Evolutionary conservation across 129 eudicot genomes (phyloP).

Genomic region (Flaveria trinervia): DNA sequence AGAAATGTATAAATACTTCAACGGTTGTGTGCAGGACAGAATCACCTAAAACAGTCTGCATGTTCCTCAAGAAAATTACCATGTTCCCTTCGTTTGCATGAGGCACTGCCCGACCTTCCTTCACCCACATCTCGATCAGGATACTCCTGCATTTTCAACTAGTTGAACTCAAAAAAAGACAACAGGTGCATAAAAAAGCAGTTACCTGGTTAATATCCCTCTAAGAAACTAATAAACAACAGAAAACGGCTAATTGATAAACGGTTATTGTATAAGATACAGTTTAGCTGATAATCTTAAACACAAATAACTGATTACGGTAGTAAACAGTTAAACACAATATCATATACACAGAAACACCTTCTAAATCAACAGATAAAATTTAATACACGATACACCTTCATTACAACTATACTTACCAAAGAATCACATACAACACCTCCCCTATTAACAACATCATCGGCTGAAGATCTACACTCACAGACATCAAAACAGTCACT

Average conservation of each 20-base stretch:
- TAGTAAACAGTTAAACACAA: too few relatives aligned
- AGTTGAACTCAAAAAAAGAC: neutral
- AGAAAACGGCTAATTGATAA: neutral
- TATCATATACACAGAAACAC: conserved; percentile 2
- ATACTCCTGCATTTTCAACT: conserved; percentile 32
- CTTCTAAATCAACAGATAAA: neutral
- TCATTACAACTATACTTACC: conserved; percentile 27
- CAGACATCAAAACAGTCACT: conserved; percentile 15
- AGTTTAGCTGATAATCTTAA: neutral
- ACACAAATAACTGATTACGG: neutral
- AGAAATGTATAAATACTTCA: conserved; percentile 21
- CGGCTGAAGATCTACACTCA: conserved; percentile 33
- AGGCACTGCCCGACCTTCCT: conserved; percentile 28
- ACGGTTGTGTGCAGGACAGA: conserved; percentile 4
- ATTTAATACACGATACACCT: neutral
- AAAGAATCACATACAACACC: conserved; percentile 29
- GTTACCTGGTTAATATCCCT: conserved; percentile 11
- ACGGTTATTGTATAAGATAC: conserved; percentile 12
- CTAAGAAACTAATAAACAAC: conserved; percentile 11
- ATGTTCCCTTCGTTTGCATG: conserved; percentile 26
- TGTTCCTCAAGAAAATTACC: conserved; percentile 32
- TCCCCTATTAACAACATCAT: conserved; percentile 30
- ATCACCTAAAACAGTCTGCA: neutral
- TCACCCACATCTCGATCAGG: conserved; percentile 30
- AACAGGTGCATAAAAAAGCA: neutral